A percentile compares a stretch with the other conserved stretches of the same genome.
Evolutionary conservation across 768 basidiomycete species (phyloP).

Genomic region (Roridomyces roridus): DNA sequence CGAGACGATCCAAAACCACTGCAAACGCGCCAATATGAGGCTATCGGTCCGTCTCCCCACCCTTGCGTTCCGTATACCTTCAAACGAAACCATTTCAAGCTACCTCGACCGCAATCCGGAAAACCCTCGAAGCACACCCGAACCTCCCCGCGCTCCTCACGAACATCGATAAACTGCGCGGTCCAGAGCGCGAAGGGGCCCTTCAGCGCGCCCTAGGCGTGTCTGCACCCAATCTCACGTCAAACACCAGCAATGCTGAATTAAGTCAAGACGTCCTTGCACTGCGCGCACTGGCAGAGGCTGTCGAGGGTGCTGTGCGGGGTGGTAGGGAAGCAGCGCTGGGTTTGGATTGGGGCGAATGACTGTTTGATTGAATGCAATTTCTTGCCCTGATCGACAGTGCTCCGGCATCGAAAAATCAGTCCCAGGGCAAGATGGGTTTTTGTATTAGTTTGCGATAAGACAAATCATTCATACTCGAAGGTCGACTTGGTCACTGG

Average conservation of each 20-base stretch:
- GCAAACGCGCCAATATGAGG: constrained; percentile 75
- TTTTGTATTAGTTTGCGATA: too few species aligned
- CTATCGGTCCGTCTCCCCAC: constrained; percentile 61
- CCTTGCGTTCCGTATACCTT: too few species aligned
- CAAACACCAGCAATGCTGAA: constrained; percentile 33
- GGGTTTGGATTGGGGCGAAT: constrained; percentile 74
- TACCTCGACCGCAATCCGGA: constrained; percentile 69
- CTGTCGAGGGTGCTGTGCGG: constrained; percentile 70
- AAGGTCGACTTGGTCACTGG: too few species aligned
- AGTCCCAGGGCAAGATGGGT: too few species aligned
- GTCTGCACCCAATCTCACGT: constrained; percentile 49
- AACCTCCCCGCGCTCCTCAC: constrained; percentile 57
- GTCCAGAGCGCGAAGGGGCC: constrained; percentile 67
- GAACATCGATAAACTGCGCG: constrained; percentile 66
- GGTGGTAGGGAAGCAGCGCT: too few species aligned
- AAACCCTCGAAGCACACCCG: constrained; percentile 55
- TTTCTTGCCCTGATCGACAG: too few species aligned
- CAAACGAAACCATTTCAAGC: constrained; percentile 51
- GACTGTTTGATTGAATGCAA: too few species aligned
- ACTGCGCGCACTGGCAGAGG: constrained; percentile 66
- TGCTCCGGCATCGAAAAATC: too few species aligned
- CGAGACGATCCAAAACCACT: constrained; percentile 86
- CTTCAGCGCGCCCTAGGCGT: constrained; percentile 72
- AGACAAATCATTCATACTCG: too few species aligned
- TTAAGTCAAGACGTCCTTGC: constrained; percentile 58